Base-by-base conservation (phyloP, 306 rosid genomes). In the Cicer bijugum region DNA sequence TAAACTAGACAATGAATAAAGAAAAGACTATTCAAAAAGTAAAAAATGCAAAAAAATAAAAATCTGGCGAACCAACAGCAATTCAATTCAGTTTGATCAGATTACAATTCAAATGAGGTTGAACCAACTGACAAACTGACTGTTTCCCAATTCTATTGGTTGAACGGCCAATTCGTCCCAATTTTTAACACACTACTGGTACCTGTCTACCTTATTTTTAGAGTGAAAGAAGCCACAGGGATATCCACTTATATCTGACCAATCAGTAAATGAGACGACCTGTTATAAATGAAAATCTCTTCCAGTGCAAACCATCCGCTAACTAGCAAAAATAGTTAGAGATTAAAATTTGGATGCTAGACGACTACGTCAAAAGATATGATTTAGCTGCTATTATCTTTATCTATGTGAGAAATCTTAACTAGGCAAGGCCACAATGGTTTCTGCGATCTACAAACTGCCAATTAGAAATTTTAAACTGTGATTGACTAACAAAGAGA, bases 201-300 rank as follows among this genome's bases (percentile, higher is more conserved):
- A 37, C 61, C 8, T 35, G n/a, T 61, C 23, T 62, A 45, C 23
- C 69, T 80, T 67, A 44, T 15, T 69, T 61, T 77, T 52, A 6
- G 35, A 43, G 28, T 12, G 61, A 48, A 77, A 77, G 70, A 68
- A 50, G 70, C 35, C 53, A 14, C 42, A n/a, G 39, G 33, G 19
- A n/a, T 47, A 59, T 59, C 53, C 2, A 19, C 40, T 77, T 48
- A n/a, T 60, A 48, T 74, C 51, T 47, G 65, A 58, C 17, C 19
- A 23, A 20, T 58, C 37, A 42, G 39, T 67, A 60, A 67, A 59
- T 67, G 15, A 67, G 42, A 58, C 40, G 37, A 11, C 50, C 63
- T 17, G 16, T 12, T 46, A 2, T 12, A 59, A 11, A 55, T 60
- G 72, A n/a, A 47, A 67, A 47, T 8, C 17, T 48, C 17, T 57